Evolutionary conservation across 2,329 filamentous ascomycete species (phyloP).

Genomic region (Pestalotiopsis sp.): DNA sequence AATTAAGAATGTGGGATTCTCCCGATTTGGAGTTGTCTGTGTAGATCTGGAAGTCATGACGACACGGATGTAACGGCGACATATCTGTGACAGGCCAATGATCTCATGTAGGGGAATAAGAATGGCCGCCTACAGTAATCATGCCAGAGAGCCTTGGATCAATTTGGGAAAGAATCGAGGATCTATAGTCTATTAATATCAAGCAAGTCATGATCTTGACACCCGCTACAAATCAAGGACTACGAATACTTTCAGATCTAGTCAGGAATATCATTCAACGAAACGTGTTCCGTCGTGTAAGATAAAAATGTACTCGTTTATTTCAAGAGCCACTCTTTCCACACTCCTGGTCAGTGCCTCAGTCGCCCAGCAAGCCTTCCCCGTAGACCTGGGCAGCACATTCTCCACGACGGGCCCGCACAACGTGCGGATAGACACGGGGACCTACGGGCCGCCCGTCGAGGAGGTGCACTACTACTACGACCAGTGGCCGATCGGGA

Average conservation of each 20-base stretch:
- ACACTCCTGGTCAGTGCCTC: neutral
- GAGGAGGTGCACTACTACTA: constrained; percentile 53
- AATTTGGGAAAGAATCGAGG: too few species aligned
- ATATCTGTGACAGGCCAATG: neutral
- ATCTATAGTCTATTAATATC: too few species aligned
- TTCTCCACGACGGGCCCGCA: neutral
- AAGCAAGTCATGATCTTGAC: too few species aligned
- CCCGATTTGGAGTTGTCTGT: neutral
- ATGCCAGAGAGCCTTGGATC: too few species aligned
- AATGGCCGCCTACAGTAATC: neutral
- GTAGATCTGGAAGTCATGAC: neutral
- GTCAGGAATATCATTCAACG: too few species aligned
- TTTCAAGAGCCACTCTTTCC: neutral
- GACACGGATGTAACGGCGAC: neutral
- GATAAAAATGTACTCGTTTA: neutral
- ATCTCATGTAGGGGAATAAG: neutral
- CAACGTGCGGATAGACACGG: constrained; percentile 43
- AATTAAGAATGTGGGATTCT: neutral
- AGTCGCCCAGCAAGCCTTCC: neutral
- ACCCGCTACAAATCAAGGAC: too few species aligned
- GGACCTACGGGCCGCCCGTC: constrained; percentile 47
- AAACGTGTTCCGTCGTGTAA: neutral
- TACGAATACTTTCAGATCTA: too few species aligned
- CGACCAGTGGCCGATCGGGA: constrained; percentile 47
- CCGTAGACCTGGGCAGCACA: constrained; percentile 9